Evolutionary conservation across 257 asterid species (phyloP).

Genomic region (Petunia axillaris): DNA sequence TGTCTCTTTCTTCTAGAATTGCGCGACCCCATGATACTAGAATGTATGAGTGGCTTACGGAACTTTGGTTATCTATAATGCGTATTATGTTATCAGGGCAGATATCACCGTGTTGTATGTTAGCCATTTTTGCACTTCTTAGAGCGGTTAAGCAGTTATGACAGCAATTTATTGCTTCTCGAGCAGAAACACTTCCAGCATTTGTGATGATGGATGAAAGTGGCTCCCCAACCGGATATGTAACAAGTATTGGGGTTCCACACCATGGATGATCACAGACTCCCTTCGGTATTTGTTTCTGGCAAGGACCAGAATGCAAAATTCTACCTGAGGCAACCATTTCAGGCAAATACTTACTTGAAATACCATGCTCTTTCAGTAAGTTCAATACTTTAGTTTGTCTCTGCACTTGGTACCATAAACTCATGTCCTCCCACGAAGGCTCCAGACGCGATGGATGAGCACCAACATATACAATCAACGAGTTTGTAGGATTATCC

Average conservation of each 20-base stretch:
- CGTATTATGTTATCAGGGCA: constrained; percentile 64
- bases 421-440: constrained; percentile 89
- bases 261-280: constrained; percentile 79
- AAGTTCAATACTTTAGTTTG: constrained; percentile 77
- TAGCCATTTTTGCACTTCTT: constrained; percentile 61
- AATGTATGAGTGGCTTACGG: constrained; percentile 41
- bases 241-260: constrained; percentile 75
- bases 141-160: constrained; percentile 72
- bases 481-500: constrained; percentile 38
- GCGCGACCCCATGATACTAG: constrained; percentile 83
- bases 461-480: constrained; percentile 66
- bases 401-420: constrained; percentile 89
- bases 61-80: constrained; percentile 30
- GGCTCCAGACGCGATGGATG: constrained; percentile 83
- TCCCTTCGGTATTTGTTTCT: constrained; percentile 64
- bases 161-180: constrained; percentile 71
- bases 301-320: constrained; percentile 65
- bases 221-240: constrained; percentile 68
- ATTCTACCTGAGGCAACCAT: constrained; percentile 68
- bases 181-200: constrained; percentile 51
- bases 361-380: constrained; percentile 55
- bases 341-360: constrained; percentile 65
- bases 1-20: constrained; percentile 74
- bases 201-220: constrained; percentile 49
- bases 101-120: constrained; percentile 76